Base-by-base conservation (phyloP, 441 rosid genomes). In the Brassica balearica region DNA sequence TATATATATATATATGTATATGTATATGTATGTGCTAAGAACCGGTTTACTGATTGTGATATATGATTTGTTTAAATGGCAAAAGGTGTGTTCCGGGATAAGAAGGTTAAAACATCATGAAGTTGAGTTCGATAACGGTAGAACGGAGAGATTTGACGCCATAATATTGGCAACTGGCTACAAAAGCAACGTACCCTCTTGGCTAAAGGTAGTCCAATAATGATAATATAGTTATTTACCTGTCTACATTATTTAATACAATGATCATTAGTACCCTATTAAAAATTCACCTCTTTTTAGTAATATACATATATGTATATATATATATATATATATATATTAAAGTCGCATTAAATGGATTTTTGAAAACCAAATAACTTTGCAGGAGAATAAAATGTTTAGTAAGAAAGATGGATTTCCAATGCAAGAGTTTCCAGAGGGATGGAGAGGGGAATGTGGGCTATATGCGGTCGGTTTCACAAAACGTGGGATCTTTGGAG, bases 361-460 rank as follows among this genome's bases (percentile, higher is more conserved):
- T 55, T 15, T 53, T 4, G 9, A 65, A 61, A 29, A 29, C 20
- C 20, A 15, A 27, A 4, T 67, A 27, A 36, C n/a, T 11, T 76
- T 72, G 19, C 82, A 90, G 95, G 95, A 90, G 80, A 84, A 72
- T 23, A 84, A 88, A 66, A 86, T 90, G 90, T 90, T 90, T 71
- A 83, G 85, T 12, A 82, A 84, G 79, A 81, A 87, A 77, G 91
- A 90, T 76, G 95, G 95, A 14, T 83, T 84, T 29, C 92, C 95
- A 19, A 36, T 81, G 68, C 80, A 74, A 79, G 82, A 89, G 62
- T 90, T 87, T 56, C 95, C 95, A 6, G 84, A 84, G 9, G 92
- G 95, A 53, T 88, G 95, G 95, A 90, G 87, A 90, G 91, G 95
- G 6, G 89, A 85, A 41, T 36, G 79, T 70, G 95, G 92, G 22